phyloP scores from a whole-genome alignment of 1,284 basidiomycete species.

The Lentinus polychrous region DNA sequence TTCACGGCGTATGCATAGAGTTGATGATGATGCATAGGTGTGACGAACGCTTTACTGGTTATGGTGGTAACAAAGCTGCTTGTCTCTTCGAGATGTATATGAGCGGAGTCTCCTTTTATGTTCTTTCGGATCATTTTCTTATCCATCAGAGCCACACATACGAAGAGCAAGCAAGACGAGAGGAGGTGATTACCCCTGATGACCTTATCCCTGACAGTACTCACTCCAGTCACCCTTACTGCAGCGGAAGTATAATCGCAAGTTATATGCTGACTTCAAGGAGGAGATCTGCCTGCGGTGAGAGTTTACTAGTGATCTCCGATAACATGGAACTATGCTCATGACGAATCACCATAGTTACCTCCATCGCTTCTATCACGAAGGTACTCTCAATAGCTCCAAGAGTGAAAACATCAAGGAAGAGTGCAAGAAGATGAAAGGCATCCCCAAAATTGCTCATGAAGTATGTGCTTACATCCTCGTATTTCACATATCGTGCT shows the following conservation, averaged over 20 bases:
- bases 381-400: slow-evolving; percentile 40
- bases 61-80: slow-evolving; percentile 69
- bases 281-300: slow-evolving; percentile 68
- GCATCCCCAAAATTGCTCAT: slow-evolving; percentile 33
- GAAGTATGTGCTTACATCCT: slow-evolving; percentile 24
- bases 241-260: slow-evolving; percentile 70
- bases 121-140: slow-evolving; percentile 79
- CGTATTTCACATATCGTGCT: not conserved
- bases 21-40: slow-evolving; percentile 42
- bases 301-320: slow-evolving; percentile 6
- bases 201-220: not conserved
- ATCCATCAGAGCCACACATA: slow-evolving; percentile 81
- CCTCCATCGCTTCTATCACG: slow-evolving; percentile 41
- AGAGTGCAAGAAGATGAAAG: slow-evolving; percentile 61
- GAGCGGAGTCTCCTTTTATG: slow-evolving; percentile 68
- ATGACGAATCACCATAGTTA: slow-evolving; percentile 17
- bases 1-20: slow-evolving; percentile 16
- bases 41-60: slow-evolving; percentile 84
- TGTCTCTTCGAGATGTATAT: slow-evolving; percentile 63
- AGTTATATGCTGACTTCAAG: slow-evolving; percentile 70
- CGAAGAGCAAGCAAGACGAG: slow-evolving; percentile 63
- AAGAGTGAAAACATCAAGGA: slow-evolving; percentile 47
- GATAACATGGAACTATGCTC: not conserved
- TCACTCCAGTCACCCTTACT: not conserved
- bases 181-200: slow-evolving; percentile 47